phyloP scores from a whole-genome alignment of 177 flowering plant genomes.

The Tripterygium wilfordii region DNA sequence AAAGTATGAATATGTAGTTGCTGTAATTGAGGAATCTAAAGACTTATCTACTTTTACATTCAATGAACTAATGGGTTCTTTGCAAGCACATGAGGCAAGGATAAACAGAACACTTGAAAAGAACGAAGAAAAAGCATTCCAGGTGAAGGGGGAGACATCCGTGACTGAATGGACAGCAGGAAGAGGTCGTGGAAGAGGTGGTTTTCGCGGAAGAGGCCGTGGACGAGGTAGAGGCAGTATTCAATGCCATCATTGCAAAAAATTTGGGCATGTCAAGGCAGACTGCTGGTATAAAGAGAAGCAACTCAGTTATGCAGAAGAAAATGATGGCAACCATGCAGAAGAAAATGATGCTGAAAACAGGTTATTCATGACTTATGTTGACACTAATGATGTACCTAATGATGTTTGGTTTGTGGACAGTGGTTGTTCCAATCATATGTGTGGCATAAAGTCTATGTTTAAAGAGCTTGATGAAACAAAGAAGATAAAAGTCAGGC shows the following conservation, averaged over 20 bases:
- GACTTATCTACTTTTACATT: constrained; percentile 9
- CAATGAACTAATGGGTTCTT: constrained; percentile 23
- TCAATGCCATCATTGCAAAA: constrained; percentile 2
- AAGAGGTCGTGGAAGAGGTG: background rate
- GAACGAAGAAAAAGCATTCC: constrained; percentile 9
- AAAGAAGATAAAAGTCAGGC: constrained; percentile 3
- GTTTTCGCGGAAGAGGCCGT: background rate
- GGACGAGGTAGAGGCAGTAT: constrained; percentile 4
- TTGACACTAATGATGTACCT: background rate
- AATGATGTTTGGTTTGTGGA: constrained; percentile 12
- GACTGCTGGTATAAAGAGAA: background rate
- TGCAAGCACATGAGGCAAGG: constrained; percentile 19
- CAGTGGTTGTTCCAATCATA: constrained; percentile 25
- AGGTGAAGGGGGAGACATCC: constrained; percentile 9
- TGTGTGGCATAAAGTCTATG: constrained; percentile 6
- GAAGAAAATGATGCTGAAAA: background rate
- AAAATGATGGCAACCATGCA: background rate
- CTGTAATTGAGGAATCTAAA: constrained; percentile 21
- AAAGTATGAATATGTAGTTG: constrained; percentile 20
- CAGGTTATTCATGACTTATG: constrained; percentile 3
- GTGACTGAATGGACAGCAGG: no score
- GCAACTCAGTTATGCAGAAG: background rate
- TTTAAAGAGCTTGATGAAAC: constrained; percentile 20
- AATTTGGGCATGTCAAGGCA: background rate
- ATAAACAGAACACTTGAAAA: constrained; percentile 8